Base-by-base conservation (phyloP, 129 eudicot genomes). In the Logfia minima region DNA sequence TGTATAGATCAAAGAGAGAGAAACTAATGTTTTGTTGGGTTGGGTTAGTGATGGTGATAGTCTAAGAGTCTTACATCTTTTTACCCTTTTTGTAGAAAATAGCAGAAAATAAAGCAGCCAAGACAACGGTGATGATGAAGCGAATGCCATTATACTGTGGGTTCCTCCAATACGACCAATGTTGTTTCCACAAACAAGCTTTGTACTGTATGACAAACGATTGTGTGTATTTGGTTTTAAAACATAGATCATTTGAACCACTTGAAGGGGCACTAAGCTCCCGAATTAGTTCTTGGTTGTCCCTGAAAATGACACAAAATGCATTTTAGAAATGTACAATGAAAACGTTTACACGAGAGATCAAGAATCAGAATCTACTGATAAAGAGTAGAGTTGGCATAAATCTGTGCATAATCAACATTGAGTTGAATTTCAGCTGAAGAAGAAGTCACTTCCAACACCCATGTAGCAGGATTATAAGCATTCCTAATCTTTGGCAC, bases 391-490 rank as follows among this genome's bases (percentile, higher is more conserved):
- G 79, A 75, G 16, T 64, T 75, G 71, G n/a, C 64, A 64, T 75
- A 75, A 64, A 65, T 64, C 72, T 64, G 64, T 45, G 72, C 72
- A 32, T 26, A 75, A 60, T 75, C 64, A 75, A 75, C 79, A 11
- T 65, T 48, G 29, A 75, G 72, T 64, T 75, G 72, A 75, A 43
- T 48, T 64, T 75, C 79, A 65, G 72, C 52, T 29, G 34, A 64
- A 29, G 72, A 64, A 45, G 79, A 75, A 45, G 79, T 81, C 67
- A 85, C 80, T 18, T 85, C 85, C 64, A 85, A 74, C 66, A 77
- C 84, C 88, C 88, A 85, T 48, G 88, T 85, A n/a, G 88, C 85
- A 68, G 88, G 88, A 81, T 85, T 85, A 71, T 77, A 85, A 69
- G 83, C 83, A 68, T 85, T 31, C 71, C 53, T 75, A 34, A 85